A percentile compares a stretch with the other conserved stretches of the same genome.
phyloP scores from a whole-genome alignment of 768 basidiomycete species.

The Porpolomopsis calyptriformis region DNA sequence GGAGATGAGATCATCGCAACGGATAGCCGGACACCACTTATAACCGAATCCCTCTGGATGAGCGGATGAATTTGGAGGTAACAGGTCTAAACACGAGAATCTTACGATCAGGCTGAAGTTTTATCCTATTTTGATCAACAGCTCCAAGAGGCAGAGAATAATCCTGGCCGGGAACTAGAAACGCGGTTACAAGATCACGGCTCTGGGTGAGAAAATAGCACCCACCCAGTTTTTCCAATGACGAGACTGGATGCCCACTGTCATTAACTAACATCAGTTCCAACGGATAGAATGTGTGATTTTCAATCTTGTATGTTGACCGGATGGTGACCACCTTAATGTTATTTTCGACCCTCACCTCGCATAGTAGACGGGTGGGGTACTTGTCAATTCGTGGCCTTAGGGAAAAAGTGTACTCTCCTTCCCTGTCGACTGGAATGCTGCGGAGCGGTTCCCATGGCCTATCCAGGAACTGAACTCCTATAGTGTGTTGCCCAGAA shows the following conservation, averaged over 20 bases:
- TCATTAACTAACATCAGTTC: slow-evolving; percentile 87
- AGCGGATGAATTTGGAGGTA: neutral
- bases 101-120: slow-evolving; percentile 89
- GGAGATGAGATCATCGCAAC: slow-evolving; percentile 79
- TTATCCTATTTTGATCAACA: slow-evolving; percentile 70
- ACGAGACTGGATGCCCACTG: slow-evolving; percentile 67
- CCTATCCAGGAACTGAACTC: slow-evolving; percentile 74
- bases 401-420: slow-evolving; percentile 81
- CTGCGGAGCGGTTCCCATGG: slow-evolving; percentile 82
- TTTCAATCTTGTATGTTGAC: slow-evolving; percentile 87
- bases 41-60: slow-evolving; percentile 87
- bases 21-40: slow-evolving; percentile 79
- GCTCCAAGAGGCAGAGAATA: slow-evolving; percentile 87
- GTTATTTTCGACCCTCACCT: slow-evolving; percentile 81
- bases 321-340: slow-evolving; percentile 91
- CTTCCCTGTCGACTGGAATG: slow-evolving; percentile 89
- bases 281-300: slow-evolving; percentile 81
- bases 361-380: slow-evolving; percentile 74
- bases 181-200: neutral
- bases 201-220: neutral
- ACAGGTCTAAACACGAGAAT: neutral
- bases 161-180: slow-evolving; percentile 63
- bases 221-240: slow-evolving; percentile 64
- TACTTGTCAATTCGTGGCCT: slow-evolving; percentile 73
- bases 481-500: slow-evolving; percentile 74